Evolutionary conservation across 177 flowering plant species (phyloP).

Genomic region (Vitis hybrid): DNA sequence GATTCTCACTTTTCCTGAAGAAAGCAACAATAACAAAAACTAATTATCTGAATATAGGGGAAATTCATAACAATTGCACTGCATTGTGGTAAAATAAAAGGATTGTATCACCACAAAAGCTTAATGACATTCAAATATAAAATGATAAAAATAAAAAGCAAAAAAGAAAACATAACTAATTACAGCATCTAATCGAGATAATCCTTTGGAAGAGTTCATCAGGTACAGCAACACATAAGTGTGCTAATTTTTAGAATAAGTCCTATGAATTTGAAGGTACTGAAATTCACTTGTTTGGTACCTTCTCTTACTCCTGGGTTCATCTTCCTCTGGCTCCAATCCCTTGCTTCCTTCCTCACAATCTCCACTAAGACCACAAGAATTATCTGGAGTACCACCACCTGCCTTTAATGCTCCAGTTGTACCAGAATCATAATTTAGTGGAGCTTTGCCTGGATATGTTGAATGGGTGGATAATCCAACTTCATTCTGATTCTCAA

Average conservation of each 20-base stretch:
- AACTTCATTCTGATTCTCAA: constrained; percentile 35
- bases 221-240: too few relatives aligned
- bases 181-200: too few relatives aligned
- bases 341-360: constrained; percentile 56
- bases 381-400: constrained; percentile 43
- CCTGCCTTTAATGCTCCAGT: constrained; percentile 27
- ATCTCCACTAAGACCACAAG: constrained; percentile 62
- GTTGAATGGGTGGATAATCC: constrained; percentile 28
- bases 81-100: too few relatives aligned
- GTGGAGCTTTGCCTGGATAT: constrained; percentile 29
- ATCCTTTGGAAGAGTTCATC: too few relatives aligned
- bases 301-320: constrained; percentile 74
- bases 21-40: not conserved
- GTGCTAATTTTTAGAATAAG: too few relatives aligned
- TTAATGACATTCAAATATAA: not conserved
- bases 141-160: too few relatives aligned
- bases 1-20: constrained; percentile 55
- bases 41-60: too few relatives aligned
- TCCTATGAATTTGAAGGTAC: too few relatives aligned
- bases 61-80: too few relatives aligned
- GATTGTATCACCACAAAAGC: not conserved
- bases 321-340: constrained; percentile 48
- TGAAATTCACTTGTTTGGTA: constrained; percentile 21
- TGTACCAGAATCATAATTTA: constrained; percentile 23
- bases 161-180: too few relatives aligned